Evolutionary conservation across 1,284 basidiomycete species (phyloP).

Genomic region (Athelia psychrophila): DNA sequence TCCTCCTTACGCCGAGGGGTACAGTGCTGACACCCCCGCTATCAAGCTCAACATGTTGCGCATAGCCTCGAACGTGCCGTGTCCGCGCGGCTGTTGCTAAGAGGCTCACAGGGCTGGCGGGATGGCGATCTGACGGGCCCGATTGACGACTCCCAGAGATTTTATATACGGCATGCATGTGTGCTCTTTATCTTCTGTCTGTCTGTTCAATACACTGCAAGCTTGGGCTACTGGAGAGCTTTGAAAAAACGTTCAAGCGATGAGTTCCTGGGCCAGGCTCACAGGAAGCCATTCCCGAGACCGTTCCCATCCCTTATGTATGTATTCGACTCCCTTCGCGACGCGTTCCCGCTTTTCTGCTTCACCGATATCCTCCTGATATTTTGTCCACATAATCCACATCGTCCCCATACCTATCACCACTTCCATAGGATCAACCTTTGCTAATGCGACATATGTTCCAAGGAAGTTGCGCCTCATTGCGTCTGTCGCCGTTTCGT

Average conservation of each 20-base stretch:
- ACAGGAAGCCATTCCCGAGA: not conserved
- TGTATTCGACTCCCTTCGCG: constrained; percentile 1
- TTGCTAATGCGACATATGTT: not conserved
- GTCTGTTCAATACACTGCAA: too few relatives aligned
- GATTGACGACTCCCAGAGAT: too few relatives aligned
- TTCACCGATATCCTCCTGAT: not conserved
- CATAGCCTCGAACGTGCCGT: too few relatives aligned
- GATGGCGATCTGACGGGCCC: too few relatives aligned
- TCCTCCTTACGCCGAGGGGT: too few relatives aligned
- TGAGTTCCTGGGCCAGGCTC: constrained; percentile 1
- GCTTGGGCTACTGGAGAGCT: too few relatives aligned
- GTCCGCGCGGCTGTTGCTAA: too few relatives aligned
- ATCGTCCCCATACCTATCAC: constrained; percentile 1
- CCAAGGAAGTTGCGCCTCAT: not conserved
- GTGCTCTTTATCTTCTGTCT: too few relatives aligned
- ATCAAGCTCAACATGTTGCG: too few relatives aligned
- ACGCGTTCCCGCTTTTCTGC: not conserved
- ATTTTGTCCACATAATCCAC: not conserved
- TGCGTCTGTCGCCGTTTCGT: not conserved
- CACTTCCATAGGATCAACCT: not conserved
- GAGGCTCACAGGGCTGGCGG: too few relatives aligned
- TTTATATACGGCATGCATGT: too few relatives aligned
- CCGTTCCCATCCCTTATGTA: not conserved
- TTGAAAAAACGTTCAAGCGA: not conserved
- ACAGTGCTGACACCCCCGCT: too few relatives aligned